phyloP scores from a whole-genome alignment of 73 alveolate species.

The Paraurostyla sp. region DNA sequence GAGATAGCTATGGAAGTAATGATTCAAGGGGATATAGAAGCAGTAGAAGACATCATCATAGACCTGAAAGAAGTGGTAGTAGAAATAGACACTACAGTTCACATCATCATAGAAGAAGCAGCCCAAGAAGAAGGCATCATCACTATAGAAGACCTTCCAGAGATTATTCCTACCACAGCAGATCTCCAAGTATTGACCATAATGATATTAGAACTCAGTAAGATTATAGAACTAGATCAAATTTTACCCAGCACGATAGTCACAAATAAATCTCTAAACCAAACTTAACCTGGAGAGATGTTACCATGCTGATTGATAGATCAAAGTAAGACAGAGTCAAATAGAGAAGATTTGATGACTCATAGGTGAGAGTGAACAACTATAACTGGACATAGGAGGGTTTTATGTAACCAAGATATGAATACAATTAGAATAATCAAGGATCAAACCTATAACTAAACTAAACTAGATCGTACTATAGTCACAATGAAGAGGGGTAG shows the following conservation, averaged over 20 bases:
- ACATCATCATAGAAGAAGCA: slow-evolving; percentile 1
- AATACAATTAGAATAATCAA: neutral
- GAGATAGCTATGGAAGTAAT: no score
- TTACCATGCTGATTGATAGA: no score
- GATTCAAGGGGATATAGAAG: no score
- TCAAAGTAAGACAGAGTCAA: no score
- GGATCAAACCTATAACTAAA: neutral
- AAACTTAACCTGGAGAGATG: no score
- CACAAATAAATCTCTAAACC: no score
- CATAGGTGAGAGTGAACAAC: no score
- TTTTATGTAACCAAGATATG: no score
- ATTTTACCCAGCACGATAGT: no score
- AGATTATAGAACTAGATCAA: neutral
- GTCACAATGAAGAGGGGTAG: neutral
- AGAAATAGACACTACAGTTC: neutral
- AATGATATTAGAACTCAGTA: neutral
- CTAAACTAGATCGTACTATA: neutral
- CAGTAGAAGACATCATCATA: no score
- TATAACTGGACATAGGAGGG: no score
- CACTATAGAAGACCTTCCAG: neutral
- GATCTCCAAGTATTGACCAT: slow-evolving; percentile 11
- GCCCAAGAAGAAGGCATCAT: neutral
- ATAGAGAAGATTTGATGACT: no score
- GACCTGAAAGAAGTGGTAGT: neutral
- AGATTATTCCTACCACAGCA: neutral